Evolutionary conservation across 306 rosid genomes (phyloP), one percentile per base, ranked within the genome.

Genomic region (Parietaria judaica): DNA sequence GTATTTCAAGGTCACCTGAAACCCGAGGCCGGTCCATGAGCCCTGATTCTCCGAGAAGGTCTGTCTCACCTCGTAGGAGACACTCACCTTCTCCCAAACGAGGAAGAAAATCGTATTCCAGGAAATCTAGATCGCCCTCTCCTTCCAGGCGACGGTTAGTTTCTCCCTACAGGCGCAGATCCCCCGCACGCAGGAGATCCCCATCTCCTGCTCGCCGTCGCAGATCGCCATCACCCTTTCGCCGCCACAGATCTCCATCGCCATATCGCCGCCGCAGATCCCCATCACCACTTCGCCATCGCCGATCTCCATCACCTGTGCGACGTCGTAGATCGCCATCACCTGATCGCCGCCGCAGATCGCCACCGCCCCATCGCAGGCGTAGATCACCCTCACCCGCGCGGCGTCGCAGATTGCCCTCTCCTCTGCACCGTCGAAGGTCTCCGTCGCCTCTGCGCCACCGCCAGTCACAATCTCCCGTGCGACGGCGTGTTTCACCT

Each of bases 1-100:
- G 95, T 54, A 35, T 76, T 61, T 88, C 95, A 15, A 66, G 79
- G 65, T 86, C 95, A 48, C 87, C 87, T 9, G 70, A 60, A 64
- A 81, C 71, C 36, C 68, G 67, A 6, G 81, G 83, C 9, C 79
- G 71, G 37, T 82, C 90, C 3, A 4, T 45, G 71, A 85, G 95
- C 61, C 73, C 74, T 4, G 72, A 5, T 58, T 78, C 89, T 65
- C 81, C 94, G 34, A 75, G 66, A 55, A 73, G 64, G 13, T 70
- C 85, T 58, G 58, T 80, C 72, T 74, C 85, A 50, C 79, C 86
- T 59, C 75, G 71, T 56, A 60, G 70, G 4, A 78, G 85, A 74
- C 81, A 47, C 74, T 83, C 87, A 34, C 87, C 82, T 0, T 76
- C 82, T 53, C 79, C 74, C 6, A 8, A 13, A 7, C 67, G 71